Percentiles rank a stretch among this genome's conserved stretches.
phyloP scores from a whole-genome alignment of 1,139 yeast genomes.

The Scheffersomyces insectosa region DNA sequence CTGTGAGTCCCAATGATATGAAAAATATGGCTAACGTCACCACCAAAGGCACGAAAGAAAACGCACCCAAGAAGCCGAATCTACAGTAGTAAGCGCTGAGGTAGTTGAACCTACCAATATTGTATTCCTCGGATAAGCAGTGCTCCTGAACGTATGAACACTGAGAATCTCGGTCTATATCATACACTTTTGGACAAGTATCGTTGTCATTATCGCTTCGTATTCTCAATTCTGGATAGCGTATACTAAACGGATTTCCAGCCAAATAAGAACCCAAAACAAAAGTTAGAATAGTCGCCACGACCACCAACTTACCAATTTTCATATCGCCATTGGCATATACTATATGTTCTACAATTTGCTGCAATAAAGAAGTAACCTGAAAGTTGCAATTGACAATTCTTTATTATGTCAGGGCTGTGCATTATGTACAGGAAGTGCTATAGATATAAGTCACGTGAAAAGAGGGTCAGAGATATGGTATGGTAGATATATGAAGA shows the following conservation, averaged over 20 bases:
- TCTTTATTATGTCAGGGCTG: too few species aligned
- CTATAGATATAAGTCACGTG: too few species aligned
- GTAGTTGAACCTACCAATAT: constrained; percentile 18
- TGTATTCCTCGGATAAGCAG: constrained; percentile 37
- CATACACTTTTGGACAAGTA: background rate
- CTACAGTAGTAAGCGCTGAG: constrained; percentile 19
- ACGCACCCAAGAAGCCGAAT: constrained; percentile 3
- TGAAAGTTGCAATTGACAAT: too few species aligned
- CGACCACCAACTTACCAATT: background rate
- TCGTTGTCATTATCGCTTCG: background rate
- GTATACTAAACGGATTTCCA: background rate
- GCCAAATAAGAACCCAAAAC: background rate
- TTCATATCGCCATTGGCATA: background rate
- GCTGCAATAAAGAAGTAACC: too few species aligned
- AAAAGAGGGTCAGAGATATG: too few species aligned
- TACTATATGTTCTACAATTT: too few species aligned
- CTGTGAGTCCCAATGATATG: constrained; percentile 66
- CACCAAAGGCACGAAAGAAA: constrained; percentile 16
- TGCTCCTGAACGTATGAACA: constrained; percentile 43
- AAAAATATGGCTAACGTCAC: constrained; percentile 45
- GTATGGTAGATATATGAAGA: too few species aligned
- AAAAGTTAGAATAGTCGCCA: background rate
- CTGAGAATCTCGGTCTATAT: constrained; percentile 18
- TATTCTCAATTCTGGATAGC: background rate
- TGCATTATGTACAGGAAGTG: too few species aligned